Evolutionary conservation across 164 flowering plant genomes (phyloP), one percentile per base, ranked within the genome.

Genomic region (Dillenia turbinata): DNA sequence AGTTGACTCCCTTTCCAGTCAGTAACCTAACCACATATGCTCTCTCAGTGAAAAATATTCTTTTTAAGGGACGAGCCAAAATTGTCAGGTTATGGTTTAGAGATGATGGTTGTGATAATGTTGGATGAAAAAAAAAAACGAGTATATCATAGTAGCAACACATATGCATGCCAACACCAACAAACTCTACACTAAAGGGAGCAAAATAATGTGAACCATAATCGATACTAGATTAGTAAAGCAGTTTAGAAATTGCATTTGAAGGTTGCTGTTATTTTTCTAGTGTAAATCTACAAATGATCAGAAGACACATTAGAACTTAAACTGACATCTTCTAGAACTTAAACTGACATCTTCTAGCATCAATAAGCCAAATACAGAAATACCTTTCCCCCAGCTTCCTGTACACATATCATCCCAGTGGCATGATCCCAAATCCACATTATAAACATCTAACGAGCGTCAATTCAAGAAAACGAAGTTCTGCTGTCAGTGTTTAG

Each of bases 341-440:
- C n/a, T 11, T 48, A 33, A 26, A 14, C 40, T 33, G 40, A 33
- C 15, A 17, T 33, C 13, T 24, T 40, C 9, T 11, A 10, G 40
- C 40, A 33, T 33, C 6, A 6, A 64, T 33, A 62, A 56, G 44
- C 49, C 12, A 17, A 53, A 12, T 48, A 24, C 33, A 56, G 43
- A 12, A 55, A 44, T 67, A 91, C 97, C 96, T 80, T 84, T 50
- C 97, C 96, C 9, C 97, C 96, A 0, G 97, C 96, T 80, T 94
- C 99, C 64, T 74, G 83, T 45, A 94, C 91, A 69, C 99, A 94
- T 69, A 91, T 81, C 50, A 91, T 70, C 43, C 99, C 97, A 68
- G 79, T 88, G 59, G 93, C 93, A 76, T 91, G 97, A 73, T 91
- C 99, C 97, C 99, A 94, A 50, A 77, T 83, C 97, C 87, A 54